A percentile compares a stretch with the other conserved stretches of the same genome.
phyloP scores from a whole-genome alignment of 768 basidiomycete genomes.

The Pleurotus sapidus region DNA sequence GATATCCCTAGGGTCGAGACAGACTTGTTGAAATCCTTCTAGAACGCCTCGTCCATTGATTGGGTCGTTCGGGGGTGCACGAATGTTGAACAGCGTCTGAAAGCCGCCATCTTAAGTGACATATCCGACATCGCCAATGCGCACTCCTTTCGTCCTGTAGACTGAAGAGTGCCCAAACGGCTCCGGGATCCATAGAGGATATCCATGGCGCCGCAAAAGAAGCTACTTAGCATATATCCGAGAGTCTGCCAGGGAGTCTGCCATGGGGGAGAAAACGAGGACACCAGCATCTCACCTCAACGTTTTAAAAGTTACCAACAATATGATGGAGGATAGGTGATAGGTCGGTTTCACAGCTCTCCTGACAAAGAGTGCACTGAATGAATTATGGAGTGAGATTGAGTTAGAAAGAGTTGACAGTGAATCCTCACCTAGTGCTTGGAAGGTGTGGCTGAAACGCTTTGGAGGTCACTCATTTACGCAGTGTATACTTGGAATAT shows the following conservation, averaged over 20 bases:
- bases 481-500: no score
- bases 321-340: no score
- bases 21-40: not conserved
- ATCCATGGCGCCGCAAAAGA: conserved; percentile 18
- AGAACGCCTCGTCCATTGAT: conserved; percentile 9
- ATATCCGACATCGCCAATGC: conserved; percentile 30
- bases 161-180: conserved; percentile 8
- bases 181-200: conserved; percentile 27
- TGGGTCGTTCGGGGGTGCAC: conserved; percentile 11
- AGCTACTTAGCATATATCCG: conserved; percentile 18
- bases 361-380: no score
- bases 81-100: conserved; percentile 28
- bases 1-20: not conserved
- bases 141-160: conserved; percentile 17
- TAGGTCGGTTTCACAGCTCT: no score
- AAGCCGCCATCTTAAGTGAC: conserved; percentile 24
- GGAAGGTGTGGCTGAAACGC: no score
- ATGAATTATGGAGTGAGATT: no score
- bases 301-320: no score
- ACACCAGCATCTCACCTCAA: no score
- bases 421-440: no score
- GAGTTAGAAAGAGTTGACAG: no score
- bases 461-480: no score
- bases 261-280: no score
- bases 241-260: not conserved